These are phyloP conservation scores for Barnettozyma siamensis DNA, from an alignment of 805 yeast species.

Conservation along the genomic window DNA sequence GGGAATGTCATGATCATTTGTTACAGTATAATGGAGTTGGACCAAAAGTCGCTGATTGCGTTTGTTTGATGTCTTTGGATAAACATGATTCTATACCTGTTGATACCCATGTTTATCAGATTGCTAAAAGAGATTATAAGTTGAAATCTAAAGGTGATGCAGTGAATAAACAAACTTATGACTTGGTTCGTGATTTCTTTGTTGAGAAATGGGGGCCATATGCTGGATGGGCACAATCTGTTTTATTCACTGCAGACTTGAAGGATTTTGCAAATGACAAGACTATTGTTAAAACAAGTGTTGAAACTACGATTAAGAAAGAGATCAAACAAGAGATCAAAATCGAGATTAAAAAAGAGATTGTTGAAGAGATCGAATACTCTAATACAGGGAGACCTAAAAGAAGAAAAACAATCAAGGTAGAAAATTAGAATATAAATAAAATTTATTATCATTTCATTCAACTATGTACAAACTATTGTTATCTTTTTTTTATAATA, in stretches of 20 bases:
- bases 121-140: slow-evolving; percentile 77
- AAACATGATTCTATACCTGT: slow-evolving; percentile 88
- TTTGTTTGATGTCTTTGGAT: slow-evolving; percentile 84
- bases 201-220: slow-evolving; percentile 74
- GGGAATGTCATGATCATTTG: slow-evolving; percentile 51
- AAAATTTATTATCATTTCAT: neutral
- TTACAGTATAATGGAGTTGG: slow-evolving; percentile 82
- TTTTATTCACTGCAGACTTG: slow-evolving; percentile 81
- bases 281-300: slow-evolving; percentile 25
- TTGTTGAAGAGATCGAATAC: slow-evolving; percentile 18
- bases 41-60: slow-evolving; percentile 97
- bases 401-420: slow-evolving; percentile 18
- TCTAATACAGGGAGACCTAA: slow-evolving; percentile 26
- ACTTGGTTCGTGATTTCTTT: slow-evolving; percentile 53
- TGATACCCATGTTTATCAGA: slow-evolving; percentile 91
- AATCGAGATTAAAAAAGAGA: slow-evolving; percentile 7
- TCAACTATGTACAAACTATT: slow-evolving; percentile 6
- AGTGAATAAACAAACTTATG: slow-evolving; percentile 27
- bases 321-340: slow-evolving; percentile 6
- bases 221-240: slow-evolving; percentile 99
- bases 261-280: slow-evolving; percentile 65
- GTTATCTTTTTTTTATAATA: neutral
- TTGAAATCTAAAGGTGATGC: slow-evolving; percentile 33
- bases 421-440: slow-evolving; percentile 1
- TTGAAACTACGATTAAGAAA: slow-evolving; percentile 12